These are phyloP conservation scores for Fusarium globosum DNA, from an alignment of 2,329 filamentous ascomycete species.

Conservation along the genomic window DNA sequence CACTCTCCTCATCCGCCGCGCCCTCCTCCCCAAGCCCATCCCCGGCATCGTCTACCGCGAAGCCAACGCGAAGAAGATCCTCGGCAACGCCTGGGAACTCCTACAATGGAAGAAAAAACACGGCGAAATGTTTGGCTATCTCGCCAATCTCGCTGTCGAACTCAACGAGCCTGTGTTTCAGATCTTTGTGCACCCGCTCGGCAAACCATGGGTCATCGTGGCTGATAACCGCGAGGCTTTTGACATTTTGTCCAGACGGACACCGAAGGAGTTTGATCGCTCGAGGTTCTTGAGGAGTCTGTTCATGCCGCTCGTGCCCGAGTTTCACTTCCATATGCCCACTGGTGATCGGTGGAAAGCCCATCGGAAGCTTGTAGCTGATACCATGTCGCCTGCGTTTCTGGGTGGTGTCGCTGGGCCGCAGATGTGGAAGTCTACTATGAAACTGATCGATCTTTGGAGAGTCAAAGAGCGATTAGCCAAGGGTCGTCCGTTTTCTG, in stretches of 20 bases:
- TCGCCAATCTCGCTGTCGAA: background rate
- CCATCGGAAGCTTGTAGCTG: background rate
- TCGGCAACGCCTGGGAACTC: background rate
- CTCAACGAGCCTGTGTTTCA: background rate
- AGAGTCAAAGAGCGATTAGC: background rate
- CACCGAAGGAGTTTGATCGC: background rate
- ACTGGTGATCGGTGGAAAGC: background rate
- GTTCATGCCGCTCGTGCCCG: slow-evolving; percentile 1
- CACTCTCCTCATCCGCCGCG: background rate
- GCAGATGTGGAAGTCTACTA: background rate
- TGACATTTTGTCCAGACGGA: background rate
- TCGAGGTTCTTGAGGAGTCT: background rate
- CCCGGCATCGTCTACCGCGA: background rate
- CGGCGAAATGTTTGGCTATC: slow-evolving; percentile 3
- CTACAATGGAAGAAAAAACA: background rate
- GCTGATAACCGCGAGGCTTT: slow-evolving; percentile 1
- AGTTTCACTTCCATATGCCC: slow-evolving; percentile 1
- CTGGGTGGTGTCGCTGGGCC: background rate
- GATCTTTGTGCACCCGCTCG: slow-evolving; percentile 1
- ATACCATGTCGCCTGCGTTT: slow-evolving; percentile 3
- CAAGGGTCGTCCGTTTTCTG: background rate
- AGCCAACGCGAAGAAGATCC: background rate
- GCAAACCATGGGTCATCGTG: background rate
- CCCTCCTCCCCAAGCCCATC: background rate
- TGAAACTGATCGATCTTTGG: background rate